Base-by-base conservation (phyloP, 176 grass and related monocot species). In the Zizania latifolia region DNA sequence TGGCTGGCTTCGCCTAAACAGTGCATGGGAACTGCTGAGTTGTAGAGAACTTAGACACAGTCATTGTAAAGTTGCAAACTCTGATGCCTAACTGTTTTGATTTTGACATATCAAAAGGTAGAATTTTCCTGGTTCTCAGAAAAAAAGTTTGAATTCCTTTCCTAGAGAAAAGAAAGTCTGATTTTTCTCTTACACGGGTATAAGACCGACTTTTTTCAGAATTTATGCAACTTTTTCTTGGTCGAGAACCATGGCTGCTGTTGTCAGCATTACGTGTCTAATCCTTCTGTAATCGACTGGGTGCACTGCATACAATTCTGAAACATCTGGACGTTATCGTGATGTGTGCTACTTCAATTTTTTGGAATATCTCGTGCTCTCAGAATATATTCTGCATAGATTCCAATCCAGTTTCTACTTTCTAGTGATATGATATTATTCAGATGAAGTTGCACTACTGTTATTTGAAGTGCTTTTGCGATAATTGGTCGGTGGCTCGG, bases 51-150 rank as follows among this genome's bases (percentile, higher is more conserved):
- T 33, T 78, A 60, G 68, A 58, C 83, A 34, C 67, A 58, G 68
- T 78, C 58, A 39, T 14, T 11, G 6, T 73, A 74, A 88, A 88
- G 79, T 83, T 43, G 74, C 79, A 74, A 50, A 23, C 68, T 71
- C 74, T 60, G 84, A 75, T 76, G 58, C 67, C 62, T 81, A 88
- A 88, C 76, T 43, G 80, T 65, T 84, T 40, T 88, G 81, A 88
- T 80, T 56, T 84, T 7, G 86, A 84, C 86, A 69, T 68, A 44
- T 34, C 30, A 84, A 88, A 88, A 80, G 63, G 35, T 65, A 31
- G 22, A 36, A 58, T 50, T 84, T 82, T 65, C 76, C 30, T 10
- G 58, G 13, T 73, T 66, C 68, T 31, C 33, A 2, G 21, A 10
- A 14, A 72, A n/a, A 65, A 59, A 59, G 45, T 65, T 56, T 1